Evolutionary conservation across 2,329 filamentous ascomycete species (phyloP).

Genomic region (Peltaster fructicola): DNA sequence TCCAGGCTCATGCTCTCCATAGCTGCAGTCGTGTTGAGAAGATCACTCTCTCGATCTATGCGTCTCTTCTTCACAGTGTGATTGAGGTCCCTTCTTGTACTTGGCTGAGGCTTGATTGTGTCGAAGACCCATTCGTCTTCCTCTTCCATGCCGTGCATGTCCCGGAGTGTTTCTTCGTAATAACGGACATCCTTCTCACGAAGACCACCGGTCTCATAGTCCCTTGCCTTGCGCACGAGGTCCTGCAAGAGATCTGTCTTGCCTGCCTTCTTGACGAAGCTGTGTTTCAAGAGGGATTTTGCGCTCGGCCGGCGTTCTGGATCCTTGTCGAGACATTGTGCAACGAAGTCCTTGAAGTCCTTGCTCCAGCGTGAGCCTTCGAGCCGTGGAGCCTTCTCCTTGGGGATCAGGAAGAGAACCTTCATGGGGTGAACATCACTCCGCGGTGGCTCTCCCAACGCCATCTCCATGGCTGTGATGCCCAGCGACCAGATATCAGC

Average conservation of each 20-base stretch:
- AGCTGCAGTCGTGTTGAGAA: slow-evolving; percentile 21
- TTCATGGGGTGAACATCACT: slow-evolving; percentile 84
- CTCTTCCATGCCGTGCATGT: slow-evolving; percentile 35
- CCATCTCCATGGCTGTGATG: slow-evolving; percentile 81
- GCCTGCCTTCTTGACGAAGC: slow-evolving; percentile 72
- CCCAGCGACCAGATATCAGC: slow-evolving; percentile 88
- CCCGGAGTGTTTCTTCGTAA: slow-evolving; percentile 73
- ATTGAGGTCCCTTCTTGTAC: slow-evolving; percentile 18
- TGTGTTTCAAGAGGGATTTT: slow-evolving; percentile 71
- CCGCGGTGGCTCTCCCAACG: slow-evolving; percentile 74
- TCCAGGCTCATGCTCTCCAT: slow-evolving; percentile 26
- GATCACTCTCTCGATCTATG: slow-evolving; percentile 21
- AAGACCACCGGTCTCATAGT: slow-evolving; percentile 46
- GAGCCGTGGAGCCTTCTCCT: slow-evolving; percentile 66
- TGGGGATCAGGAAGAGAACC: slow-evolving; percentile 78
- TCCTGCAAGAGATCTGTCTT: slow-evolving; percentile 80
- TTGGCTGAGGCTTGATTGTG: slow-evolving; percentile 49
- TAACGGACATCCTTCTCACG: slow-evolving; percentile 45
- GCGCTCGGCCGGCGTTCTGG: slow-evolving; percentile 69
- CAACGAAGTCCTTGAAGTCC: slow-evolving; percentile 87
- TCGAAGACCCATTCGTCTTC: slow-evolving; percentile 92
- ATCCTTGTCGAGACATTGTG: slow-evolving; percentile 82
- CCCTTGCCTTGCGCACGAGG: slow-evolving; percentile 64
- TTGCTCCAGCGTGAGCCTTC: slow-evolving; percentile 67
- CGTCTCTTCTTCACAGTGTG: slow-evolving; percentile 35